Conservation (phyloP, 352 stramenopile species). For the Stramenopiles sp. region DNA sequence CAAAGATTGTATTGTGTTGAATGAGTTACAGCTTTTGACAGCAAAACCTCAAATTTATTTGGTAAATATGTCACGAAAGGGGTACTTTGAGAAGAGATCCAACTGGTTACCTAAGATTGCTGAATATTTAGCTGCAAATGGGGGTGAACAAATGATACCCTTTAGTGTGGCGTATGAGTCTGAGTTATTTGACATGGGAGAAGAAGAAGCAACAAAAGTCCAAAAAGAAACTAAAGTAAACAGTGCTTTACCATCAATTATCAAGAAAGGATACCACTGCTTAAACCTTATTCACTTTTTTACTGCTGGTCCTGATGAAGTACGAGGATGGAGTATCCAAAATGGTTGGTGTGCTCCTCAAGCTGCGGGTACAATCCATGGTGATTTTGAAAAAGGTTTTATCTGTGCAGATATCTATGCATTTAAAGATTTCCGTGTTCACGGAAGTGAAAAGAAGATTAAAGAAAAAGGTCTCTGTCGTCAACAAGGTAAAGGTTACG, state of each 20-base stretch:
- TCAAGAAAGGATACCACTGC: constrained; percentile 81
- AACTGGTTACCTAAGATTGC: constrained; percentile 89
- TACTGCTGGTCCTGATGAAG: constrained; percentile 88
- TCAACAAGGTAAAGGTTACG: constrained; percentile 48
- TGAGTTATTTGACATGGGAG: constrained; percentile 26
- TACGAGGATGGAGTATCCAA: constrained; percentile 93
- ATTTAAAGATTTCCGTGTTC: constrained; percentile 50
- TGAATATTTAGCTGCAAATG: constrained; percentile 73
- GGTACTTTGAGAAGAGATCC: constrained; percentile 89
- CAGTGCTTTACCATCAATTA: constrained; percentile 42
- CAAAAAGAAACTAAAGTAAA: constrained; percentile 17
- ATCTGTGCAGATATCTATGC: constrained; percentile 55
- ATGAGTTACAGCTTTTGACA: constrained; percentile 51
- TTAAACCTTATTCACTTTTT: constrained; percentile 97
- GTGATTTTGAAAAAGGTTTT: constrained; percentile 96
- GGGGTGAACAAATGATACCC: constrained; percentile 74
- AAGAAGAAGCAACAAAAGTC: constrained; percentile 18
- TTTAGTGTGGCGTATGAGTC: constrained; percentile 94
- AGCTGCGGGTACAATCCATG: constrained; percentile 91
- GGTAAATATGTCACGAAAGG: constrained; percentile 91
- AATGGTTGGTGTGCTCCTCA: constrained; percentile 21
- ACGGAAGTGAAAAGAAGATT: constrained; percentile 25
- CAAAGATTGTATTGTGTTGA: constrained; percentile 49
- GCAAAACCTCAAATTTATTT: constrained; percentile 88
- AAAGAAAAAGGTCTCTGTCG: constrained; percentile 49